phyloP scores from a whole-genome alignment of 768 basidiomycete species.

The Tylopilus sp. region DNA sequence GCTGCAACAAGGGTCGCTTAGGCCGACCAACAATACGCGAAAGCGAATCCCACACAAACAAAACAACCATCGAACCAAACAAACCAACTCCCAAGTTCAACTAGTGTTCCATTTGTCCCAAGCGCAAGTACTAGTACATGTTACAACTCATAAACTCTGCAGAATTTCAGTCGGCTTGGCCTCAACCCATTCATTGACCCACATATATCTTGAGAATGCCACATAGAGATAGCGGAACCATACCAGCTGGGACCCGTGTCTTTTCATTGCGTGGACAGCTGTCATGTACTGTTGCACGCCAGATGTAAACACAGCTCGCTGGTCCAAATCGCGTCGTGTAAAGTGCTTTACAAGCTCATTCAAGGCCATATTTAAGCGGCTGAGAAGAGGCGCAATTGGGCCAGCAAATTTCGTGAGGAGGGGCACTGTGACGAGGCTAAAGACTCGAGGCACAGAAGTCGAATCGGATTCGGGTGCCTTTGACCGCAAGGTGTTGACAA shows the following conservation, averaged over 20 bases:
- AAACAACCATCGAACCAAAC: constrained; percentile 33
- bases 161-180: constrained; percentile 23
- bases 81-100: constrained; percentile 6
- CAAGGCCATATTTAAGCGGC: constrained; percentile 43
- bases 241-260: constrained; percentile 71
- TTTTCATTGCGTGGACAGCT: constrained; percentile 64
- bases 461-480: constrained; percentile 27
- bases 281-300: constrained; percentile 51
- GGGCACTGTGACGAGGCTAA: constrained; percentile 58
- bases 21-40: constrained; percentile 9
- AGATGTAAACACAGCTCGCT: constrained; percentile 47
- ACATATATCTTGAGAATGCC: constrained; percentile 82
- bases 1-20: constrained; percentile 10
- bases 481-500: constrained; percentile 34
- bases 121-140: not conserved
- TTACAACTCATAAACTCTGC: not conserved
- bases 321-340: not conserved
- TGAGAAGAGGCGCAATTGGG: constrained; percentile 45
- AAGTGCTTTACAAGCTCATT: constrained; percentile 5
- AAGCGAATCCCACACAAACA: constrained; percentile 14
- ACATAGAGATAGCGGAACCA: constrained; percentile 93
- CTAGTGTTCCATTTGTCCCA: too few relatives aligned
- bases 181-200: constrained; percentile 82
- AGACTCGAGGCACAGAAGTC: constrained; percentile 41
- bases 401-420: constrained; percentile 59